Base-by-base conservation (phyloP, 2,329 filamentous ascomycete species). In the Monilinia fructicola region DNA sequence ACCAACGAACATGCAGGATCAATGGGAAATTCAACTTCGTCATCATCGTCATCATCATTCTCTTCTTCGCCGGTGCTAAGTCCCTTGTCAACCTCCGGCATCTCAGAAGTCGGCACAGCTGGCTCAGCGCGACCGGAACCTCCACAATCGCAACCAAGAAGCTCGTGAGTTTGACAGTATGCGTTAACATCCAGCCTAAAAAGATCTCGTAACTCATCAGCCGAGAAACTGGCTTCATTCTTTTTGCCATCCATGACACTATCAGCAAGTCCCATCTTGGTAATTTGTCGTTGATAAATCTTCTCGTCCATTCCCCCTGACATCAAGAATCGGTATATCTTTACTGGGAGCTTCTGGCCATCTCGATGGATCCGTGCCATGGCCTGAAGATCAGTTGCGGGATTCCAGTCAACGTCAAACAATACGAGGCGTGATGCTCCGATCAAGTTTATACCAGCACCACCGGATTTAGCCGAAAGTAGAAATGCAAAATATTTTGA, bases 331-430 rank as follows among this genome's bases (percentile, higher is more conserved):
- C 89, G 82, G 72, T 92, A 92, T 67, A 91, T 90, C 65, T 85
- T 85, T 69, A 88, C 90, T 4, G 84, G 85, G 14, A 81, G 78
- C 74, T 87, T 89, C 74, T 92, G 89, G 0, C 89, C 89, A 71
- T 91, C 88, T 59, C 89, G 84, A 74, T 91, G 88, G 56, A 91
- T 89, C 18, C 89, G 85, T 16, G 88, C 89, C 87, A 91, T 91
- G 10, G 89, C 89, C 75, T 92, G 89, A 26, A 89, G 79, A 72
- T 92, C 89, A 0, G 87, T 90, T 0, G 88, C 87, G 1, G 89
- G 89, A 72, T 92, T 92, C 89, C 89, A 92, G 77, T 91, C 89
- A 11, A 90, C 84, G 71, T 92, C 89, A 71, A 90, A 91, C 1
- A 92, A 83, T 6, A 91, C 79, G 2, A 92, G 82, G 28, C 89